These are phyloP conservation scores for Trypanosoma brucei DNA, from an alignment of 208 protist genomes.

Conservation along the genomic window DNA sequence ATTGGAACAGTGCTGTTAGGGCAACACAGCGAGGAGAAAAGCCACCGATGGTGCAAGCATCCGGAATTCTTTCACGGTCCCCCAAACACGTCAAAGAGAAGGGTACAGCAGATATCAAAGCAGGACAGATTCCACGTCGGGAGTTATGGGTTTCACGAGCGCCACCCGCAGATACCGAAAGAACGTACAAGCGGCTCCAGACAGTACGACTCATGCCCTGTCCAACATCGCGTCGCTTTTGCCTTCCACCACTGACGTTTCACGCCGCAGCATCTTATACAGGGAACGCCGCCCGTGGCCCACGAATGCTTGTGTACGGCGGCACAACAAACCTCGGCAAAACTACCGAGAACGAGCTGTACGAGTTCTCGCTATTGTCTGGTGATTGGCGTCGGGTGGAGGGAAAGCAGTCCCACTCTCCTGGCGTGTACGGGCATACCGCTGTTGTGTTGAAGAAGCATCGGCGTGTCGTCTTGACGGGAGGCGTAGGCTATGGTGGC, in stretches of 20 bases:
- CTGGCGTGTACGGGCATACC: constrained; percentile 75
- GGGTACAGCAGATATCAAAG: background rate
- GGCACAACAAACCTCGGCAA: constrained; percentile 34
- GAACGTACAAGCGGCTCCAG: constrained; percentile 57
- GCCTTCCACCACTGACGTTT: constrained; percentile 55
- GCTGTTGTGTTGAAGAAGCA: constrained; percentile 44
- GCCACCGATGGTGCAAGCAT: too few species aligned
- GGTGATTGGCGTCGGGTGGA: constrained; percentile 74
- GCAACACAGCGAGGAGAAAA: too few species aligned
- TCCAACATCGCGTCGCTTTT: constrained; percentile 48
- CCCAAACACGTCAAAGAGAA: background rate
- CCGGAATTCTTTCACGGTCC: background rate
- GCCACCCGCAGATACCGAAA: constrained; percentile 22
- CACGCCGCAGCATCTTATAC: constrained; percentile 63
- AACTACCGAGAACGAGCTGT: constrained; percentile 66
- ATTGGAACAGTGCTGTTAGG: too few species aligned
- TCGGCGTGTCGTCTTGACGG: constrained; percentile 65
- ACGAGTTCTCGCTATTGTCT: constrained; percentile 82
- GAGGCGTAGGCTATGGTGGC: constrained; percentile 70
- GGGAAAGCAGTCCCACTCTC: constrained; percentile 60
- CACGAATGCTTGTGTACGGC: constrained; percentile 80
- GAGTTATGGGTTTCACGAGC: constrained; percentile 74
- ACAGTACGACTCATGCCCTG: constrained; percentile 53
- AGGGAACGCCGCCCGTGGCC: constrained; percentile 43
- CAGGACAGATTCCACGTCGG: constrained; percentile 26